Conservation (phyloP, 345 rosid genomes). For the Atalantia buxifolia region DNA sequence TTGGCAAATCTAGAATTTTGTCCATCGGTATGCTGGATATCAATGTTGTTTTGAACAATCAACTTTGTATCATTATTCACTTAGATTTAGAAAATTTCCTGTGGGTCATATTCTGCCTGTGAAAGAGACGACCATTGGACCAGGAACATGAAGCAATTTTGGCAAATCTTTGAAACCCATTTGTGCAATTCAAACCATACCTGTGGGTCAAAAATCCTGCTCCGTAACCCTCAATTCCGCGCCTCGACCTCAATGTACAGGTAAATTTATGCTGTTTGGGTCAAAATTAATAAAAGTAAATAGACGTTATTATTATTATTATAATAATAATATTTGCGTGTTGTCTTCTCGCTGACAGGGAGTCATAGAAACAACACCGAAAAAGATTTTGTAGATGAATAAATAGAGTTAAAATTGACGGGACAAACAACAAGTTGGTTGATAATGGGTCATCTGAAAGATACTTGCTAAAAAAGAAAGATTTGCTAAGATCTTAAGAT, state of each 20-base stretch:
- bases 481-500: slow-evolving; percentile 46
- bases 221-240: not conserved
- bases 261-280: not conserved
- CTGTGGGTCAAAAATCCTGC: not conserved
- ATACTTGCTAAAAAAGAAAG: slow-evolving; percentile 16
- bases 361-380: not conserved
- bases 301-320: not conserved
- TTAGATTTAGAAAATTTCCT: not conserved
- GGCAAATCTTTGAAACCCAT: not conserved
- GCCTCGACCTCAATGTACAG: not conserved
- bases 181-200: not conserved
- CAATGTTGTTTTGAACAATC: not conserved
- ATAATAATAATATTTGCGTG: not conserved
- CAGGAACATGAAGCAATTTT: not conserved
- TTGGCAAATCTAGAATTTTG: not conserved
- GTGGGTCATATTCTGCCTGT: slow-evolving; percentile 8
- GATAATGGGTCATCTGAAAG: not conserved
- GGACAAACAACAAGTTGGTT: slow-evolving; percentile 34
- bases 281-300: too few species aligned
- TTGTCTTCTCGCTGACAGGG: slow-evolving; percentile 14
- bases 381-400: not conserved
- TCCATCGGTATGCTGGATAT: not conserved
- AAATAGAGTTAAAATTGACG: slow-evolving; percentile 6
- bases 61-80: not conserved
- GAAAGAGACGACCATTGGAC: not conserved